Evolutionary conservation across 2,329 filamentous ascomycete species (phyloP), one percentile per base, ranked within the genome.

Genomic region (Drechslera avenae): DNA sequence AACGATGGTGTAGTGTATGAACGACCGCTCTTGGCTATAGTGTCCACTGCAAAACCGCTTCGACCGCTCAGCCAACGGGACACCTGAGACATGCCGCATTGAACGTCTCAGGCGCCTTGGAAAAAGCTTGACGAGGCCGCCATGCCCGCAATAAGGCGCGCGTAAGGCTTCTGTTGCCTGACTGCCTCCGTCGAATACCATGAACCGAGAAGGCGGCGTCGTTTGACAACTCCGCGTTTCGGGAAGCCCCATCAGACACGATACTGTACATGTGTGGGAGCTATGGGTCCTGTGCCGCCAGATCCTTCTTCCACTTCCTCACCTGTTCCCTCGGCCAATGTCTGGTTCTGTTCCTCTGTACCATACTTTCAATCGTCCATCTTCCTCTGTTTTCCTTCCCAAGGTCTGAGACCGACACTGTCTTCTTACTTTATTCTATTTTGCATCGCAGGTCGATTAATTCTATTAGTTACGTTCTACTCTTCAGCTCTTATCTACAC

Each of bases 1-100:
- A 71, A 71, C 68, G 57, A 43, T 70, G 63, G 69, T 72, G 69
- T 61, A 63, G 60, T 51, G 43, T 56, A 54, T 53, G 52, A 59
- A 56, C 57, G 32, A 54, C 59, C 59, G 53, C 57, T 58, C 64
- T 62, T 67, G 56, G 59, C 57, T 56, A 63, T 28, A 67, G 63
- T 54, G 59, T 56, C 23, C 49, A 52, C 57, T 41, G 44, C 51
- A 56, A 71, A 68, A 67, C 63, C 41, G 36, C 53, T 62, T 57
- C 50, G 36, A 18, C 33, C 39, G 49, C n/a, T 36, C 43, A 52
- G 40, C 67, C 68, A 70, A 69, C 64, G 31, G 50, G 52, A 37
- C 42, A 12, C 16, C 40, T 54, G 55, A 56, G 55, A 59, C 53
- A 26, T 14, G 43, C 53, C 51, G 49, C 40, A 48, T 42, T 39